Evolutionary conservation across 2,329 filamentous ascomycete genomes (phyloP), one percentile per base, ranked within the genome.

Genomic region (Lachnellula arida): DNA sequence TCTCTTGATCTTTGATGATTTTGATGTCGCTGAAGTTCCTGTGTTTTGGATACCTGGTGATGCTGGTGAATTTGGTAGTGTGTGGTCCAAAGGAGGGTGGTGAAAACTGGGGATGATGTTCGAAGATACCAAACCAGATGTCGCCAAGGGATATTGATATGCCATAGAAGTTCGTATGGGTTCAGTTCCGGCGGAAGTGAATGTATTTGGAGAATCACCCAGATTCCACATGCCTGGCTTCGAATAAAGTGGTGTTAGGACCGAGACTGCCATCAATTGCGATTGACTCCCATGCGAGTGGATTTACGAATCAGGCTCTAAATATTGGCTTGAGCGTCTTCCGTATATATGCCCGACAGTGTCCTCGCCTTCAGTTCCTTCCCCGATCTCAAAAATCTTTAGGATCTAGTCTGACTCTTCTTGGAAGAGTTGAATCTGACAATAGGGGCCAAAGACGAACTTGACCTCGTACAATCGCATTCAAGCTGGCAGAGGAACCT

Each of bases 1-100:
- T 64, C 77, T 76, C 67, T 78, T 79, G 56, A 69, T 59, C 57
- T 69, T 69, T 32, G 61, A 58, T 46, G 65, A 60, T 47, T 68
- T 67, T 0, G 62, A 50, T 35, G 34, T 46, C 32, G 47, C 57
- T 39, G 55, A 50, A 32, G 46, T 51, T 51, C 52, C 57, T 42
- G 56, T 56, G 19, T 61, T 61, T 49, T 63, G 59, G 34, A 59
- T 39, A 46, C 49, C 55, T 39, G 65, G 62, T 44, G 65, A 65
- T 46, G 47, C 51, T 32, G 58, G 57, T 50, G 61, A 61, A 46
- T 51, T 53, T 47, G 60, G 55, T 55, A 60, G 62, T 40, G 50
- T 34, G 49, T 61, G 59, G 32, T 66, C 63, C 47, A 59, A 35
- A 17, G 61, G 54, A 47, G 49, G 63, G 46, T 67, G 61, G 39